phyloP scores from a whole-genome alignment of 805 yeast genomes.

The Spathaspora gorwiae region DNA sequence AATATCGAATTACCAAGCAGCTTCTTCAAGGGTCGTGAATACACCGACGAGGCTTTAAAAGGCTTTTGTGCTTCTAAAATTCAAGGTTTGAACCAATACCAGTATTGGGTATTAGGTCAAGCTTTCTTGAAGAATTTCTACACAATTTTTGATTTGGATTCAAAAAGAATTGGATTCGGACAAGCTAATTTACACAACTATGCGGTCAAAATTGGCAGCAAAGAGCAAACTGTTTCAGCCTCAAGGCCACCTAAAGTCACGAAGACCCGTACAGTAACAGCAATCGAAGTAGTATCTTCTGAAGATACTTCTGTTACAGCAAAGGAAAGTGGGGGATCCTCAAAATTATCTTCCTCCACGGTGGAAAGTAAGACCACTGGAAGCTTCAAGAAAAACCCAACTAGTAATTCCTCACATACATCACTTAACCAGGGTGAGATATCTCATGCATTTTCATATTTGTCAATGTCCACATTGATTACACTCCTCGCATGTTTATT shows the following conservation, averaged over 20 bases:
- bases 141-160: conserved; percentile 52
- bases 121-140: conserved; percentile 52
- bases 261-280: not conserved
- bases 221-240: not conserved
- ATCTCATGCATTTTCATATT: too few relatives aligned
- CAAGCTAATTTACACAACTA: conserved; percentile 4
- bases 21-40: conserved; percentile 47
- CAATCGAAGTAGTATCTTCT: not conserved
- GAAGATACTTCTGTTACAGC: too few relatives aligned
- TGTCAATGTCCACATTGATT: too few relatives aligned
- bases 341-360: too few relatives aligned
- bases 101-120: conserved; percentile 61
- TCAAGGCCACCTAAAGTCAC: not conserved
- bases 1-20: conserved; percentile 38
- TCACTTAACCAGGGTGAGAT: too few relatives aligned
- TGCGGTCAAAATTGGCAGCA: not conserved
- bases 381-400: too few relatives aligned
- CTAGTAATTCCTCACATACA: too few relatives aligned
- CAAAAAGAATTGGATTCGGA: conserved; percentile 49
- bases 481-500: not conserved
- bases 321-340: too few relatives aligned
- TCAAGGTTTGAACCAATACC: conserved; percentile 47
- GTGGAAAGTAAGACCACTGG: too few relatives aligned
- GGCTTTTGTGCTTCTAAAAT: conserved; percentile 63
- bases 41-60: conserved; percentile 26